Evolutionary conservation across 345 rosid genomes (phyloP).

Genomic region (Hevea brasiliensis): DNA sequence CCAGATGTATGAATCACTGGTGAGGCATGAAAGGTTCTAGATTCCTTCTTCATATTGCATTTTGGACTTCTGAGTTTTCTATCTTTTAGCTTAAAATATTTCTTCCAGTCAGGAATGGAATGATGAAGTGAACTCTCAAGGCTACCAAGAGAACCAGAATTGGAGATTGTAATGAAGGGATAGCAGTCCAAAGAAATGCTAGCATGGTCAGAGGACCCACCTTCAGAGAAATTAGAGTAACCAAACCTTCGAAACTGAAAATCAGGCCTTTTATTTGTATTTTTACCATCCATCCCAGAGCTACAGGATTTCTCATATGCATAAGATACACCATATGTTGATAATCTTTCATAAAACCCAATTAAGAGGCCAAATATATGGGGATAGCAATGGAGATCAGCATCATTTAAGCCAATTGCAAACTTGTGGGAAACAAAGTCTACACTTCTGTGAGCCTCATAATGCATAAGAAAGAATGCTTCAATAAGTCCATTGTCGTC

Average conservation of each 20-base stretch:
- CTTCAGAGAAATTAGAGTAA: slow-evolving; percentile 67
- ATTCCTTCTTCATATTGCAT: slow-evolving; percentile 35
- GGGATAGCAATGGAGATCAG: slow-evolving; percentile 84
- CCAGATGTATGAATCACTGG: slow-evolving; percentile 26
- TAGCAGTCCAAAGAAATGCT: slow-evolving; percentile 61
- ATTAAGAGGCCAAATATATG: slow-evolving; percentile 50
- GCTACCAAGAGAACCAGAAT: slow-evolving; percentile 50
- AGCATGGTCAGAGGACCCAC: slow-evolving; percentile 41
- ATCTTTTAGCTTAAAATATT: slow-evolving; percentile 40
- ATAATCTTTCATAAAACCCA: slow-evolving; percentile 51
- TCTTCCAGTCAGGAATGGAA: slow-evolving; percentile 59
- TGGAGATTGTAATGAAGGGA: slow-evolving; percentile 61
- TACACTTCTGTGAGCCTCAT: slow-evolving; percentile 47
- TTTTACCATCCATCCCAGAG: slow-evolving; percentile 26
- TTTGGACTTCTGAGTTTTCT: slow-evolving; percentile 37
- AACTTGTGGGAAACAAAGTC: slow-evolving; percentile 34
- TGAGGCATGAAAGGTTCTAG: slow-evolving; percentile 13
- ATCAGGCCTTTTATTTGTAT: slow-evolving; percentile 33
- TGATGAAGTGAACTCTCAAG: slow-evolving; percentile 53
- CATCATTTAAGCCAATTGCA: slow-evolving; percentile 53
- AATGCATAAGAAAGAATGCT: slow-evolving; percentile 53
- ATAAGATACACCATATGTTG: slow-evolving; percentile 37
- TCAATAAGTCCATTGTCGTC: slow-evolving; percentile 29
- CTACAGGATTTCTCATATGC: slow-evolving; percentile 23
- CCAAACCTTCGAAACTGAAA: slow-evolving; percentile 63